These are phyloP conservation scores for Zea mays DNA, from an alignment of 176 grass and related monocot genomes.

Conservation along the genomic window Zm-B73-REFERENCE-NAM-5.0 NC_050103.1:5634001-5634500, in stretches of 20 bases:
- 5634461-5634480: no score
- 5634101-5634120: neutral
- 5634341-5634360: slow-evolving; percentile 6
- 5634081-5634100: slow-evolving; percentile 13
- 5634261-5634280: slow-evolving; percentile 18
- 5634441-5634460: no score
- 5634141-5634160: no score
- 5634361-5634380: slow-evolving; percentile 38
- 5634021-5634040: slow-evolving; percentile 25
- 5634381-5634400: slow-evolving; percentile 15
- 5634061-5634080: slow-evolving; percentile 53
- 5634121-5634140: no score
- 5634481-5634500: no score
- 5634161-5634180: no score
- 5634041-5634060: slow-evolving; percentile 47
- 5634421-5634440: no score
- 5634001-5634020: slow-evolving; percentile 50
- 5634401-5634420: neutral
- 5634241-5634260: slow-evolving; percentile 16
- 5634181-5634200: no score
- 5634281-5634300: slow-evolving; percentile 22
- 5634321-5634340: slow-evolving; percentile 37
- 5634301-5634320: slow-evolving; percentile 33
- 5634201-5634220: neutral
- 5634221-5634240: neutral